These are phyloP conservation scores for Penicillium pancosmium DNA, from an alignment of 495 filamentous ascomycete genomes.

Conservation along the genomic window DNA sequence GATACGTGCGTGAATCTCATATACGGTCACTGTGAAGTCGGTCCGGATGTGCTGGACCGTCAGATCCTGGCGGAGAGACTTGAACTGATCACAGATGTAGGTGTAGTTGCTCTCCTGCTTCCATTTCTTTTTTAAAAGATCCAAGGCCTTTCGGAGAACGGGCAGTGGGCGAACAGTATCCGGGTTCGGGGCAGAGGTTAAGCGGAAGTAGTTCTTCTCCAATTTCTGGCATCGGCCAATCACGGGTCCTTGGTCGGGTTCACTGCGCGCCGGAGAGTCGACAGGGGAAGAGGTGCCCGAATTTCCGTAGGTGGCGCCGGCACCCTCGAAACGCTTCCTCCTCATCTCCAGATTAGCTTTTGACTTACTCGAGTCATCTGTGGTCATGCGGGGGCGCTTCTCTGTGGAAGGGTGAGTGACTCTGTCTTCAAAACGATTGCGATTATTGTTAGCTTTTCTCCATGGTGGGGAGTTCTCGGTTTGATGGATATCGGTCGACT, in stretches of 20 bases:
- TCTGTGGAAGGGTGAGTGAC: conserved; percentile 63
- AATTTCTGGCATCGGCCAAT: conserved; percentile 82
- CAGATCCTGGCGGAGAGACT: conserved; percentile 96
- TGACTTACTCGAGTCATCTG: conserved; percentile 75
- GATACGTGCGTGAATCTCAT: conserved; percentile 97
- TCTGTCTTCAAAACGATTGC: conserved; percentile 72
- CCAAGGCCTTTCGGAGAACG: conserved; percentile 80
- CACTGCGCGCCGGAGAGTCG: conserved; percentile 60
- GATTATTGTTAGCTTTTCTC: conserved; percentile 65
- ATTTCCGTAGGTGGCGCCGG: conserved; percentile 50
- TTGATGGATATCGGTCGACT: conserved; percentile 67
- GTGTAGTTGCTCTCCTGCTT: conserved; percentile 88
- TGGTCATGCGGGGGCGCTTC: conserved; percentile 61
- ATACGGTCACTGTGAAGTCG: conserved; percentile 92
- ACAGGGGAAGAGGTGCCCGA: conserved; percentile 53
- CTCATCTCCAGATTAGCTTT: conserved; percentile 87
- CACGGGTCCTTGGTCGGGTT: conserved; percentile 71
- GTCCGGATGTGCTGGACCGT: conserved; percentile 97
- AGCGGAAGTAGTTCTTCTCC: conserved; percentile 91
- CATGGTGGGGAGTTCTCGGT: conserved; percentile 64
- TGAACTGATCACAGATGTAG: conserved; percentile 99
- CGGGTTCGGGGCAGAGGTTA: conserved; percentile 86
- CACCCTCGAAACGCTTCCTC: conserved; percentile 79
- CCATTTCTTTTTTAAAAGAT: conserved; percentile 93
- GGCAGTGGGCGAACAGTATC: conserved; percentile 83